Percentiles rank a stretch among this genome's conserved stretches.
phyloP scores from a whole-genome alignment of 768 basidiomycete genomes.

The Ramaria rubella region DNA sequence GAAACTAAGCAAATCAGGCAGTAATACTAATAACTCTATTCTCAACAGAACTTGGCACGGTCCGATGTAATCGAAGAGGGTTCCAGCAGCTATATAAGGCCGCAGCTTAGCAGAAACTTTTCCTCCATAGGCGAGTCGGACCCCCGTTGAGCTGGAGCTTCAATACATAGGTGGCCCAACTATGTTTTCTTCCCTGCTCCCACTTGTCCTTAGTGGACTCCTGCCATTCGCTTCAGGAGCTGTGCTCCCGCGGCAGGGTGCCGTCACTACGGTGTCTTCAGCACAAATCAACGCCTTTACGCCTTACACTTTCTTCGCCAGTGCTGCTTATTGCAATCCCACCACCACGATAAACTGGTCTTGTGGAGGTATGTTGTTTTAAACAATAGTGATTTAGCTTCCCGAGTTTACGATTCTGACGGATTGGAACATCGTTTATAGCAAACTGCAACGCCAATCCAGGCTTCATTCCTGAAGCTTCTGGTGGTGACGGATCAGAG shows the following conservation, averaged over 20 bases:
- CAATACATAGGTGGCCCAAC: no score
- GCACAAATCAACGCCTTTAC: slow-evolving; percentile 37
- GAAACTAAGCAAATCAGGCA: no score
- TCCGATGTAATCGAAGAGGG: no score
- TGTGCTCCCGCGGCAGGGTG: slow-evolving; percentile 7
- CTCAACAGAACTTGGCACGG: no score
- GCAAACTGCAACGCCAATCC: slow-evolving; percentile 43
- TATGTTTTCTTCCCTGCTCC: no score
- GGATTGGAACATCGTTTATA: slow-evolving; percentile 13
- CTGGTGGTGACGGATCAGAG: slow-evolving; percentile 37
- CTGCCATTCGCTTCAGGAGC: not conserved
- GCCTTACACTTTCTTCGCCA: slow-evolving; percentile 46
- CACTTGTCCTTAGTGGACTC: not conserved
- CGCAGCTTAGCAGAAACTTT: no score
- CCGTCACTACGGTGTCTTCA: slow-evolving; percentile 11
- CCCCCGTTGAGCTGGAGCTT: no score
- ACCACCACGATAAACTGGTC: slow-evolving; percentile 40
- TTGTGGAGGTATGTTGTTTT: slow-evolving; percentile 41
- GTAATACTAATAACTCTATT: no score
- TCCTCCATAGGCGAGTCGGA: no score
- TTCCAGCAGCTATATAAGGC: no score
- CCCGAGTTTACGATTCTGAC: not conserved
- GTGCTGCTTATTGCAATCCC: slow-evolving; percentile 43
- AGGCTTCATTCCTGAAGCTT: slow-evolving; percentile 36
- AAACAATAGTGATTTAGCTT: no score